phyloP scores from a whole-genome alignment of 352 stramenopile genomes.

The Aphanomyces cochlioides region DNA sequence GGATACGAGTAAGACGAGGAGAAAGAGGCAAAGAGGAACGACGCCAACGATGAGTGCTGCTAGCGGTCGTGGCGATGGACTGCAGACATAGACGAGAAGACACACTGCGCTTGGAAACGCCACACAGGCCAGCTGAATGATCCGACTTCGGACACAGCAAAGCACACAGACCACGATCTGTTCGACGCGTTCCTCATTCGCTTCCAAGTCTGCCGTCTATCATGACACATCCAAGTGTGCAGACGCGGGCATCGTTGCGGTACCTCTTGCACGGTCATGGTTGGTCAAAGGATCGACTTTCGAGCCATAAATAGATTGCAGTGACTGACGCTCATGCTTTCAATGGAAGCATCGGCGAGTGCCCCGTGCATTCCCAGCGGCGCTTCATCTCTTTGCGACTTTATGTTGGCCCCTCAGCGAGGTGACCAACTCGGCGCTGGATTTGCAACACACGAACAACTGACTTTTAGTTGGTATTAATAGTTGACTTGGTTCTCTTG shows the following conservation, averaged over 20 bases:
- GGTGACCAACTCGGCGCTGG: too few species aligned
- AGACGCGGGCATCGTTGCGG: background rate
- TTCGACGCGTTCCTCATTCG: slow-evolving; percentile 23
- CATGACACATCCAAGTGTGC: background rate
- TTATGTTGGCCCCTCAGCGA: too few species aligned
- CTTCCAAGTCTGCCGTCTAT: background rate
- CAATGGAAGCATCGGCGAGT: too few species aligned
- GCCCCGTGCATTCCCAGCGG: too few species aligned
- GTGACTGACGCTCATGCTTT: too few species aligned
- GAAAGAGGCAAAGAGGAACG: slow-evolving; percentile 44
- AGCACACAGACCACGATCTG: slow-evolving; percentile 34
- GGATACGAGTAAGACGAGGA: slow-evolving; percentile 37
- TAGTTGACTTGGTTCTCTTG: background rate
- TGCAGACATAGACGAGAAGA: slow-evolving; percentile 46
- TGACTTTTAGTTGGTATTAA: too few species aligned
- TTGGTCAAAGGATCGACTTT: too few species aligned
- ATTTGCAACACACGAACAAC: too few species aligned
- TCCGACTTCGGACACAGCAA: slow-evolving; percentile 63
- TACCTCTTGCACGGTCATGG: background rate
- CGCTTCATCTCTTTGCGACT: too few species aligned
- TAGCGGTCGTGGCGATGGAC: slow-evolving; percentile 36
- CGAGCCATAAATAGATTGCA: too few species aligned
- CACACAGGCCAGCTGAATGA: slow-evolving; percentile 52
- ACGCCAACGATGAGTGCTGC: slow-evolving; percentile 47
- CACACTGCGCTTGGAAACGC: slow-evolving; percentile 51